These are phyloP conservation scores for Clarireedia hainanense DNA, from an alignment of 2,329 filamentous ascomycete genomes.

Conservation along the genomic window DNA sequence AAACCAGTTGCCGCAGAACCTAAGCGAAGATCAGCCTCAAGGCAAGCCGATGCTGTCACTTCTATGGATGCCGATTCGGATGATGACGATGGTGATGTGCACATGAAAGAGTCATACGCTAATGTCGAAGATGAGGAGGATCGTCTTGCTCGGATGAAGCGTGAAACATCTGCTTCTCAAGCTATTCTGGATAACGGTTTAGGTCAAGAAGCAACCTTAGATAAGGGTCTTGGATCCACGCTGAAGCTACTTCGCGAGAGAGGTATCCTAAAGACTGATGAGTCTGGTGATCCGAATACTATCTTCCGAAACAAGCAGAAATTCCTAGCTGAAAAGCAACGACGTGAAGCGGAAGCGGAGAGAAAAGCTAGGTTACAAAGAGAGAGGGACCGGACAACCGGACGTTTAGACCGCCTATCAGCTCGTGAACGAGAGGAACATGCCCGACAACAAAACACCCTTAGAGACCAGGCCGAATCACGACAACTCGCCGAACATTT, in stretches of 20 bases:
- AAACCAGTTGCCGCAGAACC: conserved; percentile 52
- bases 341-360: conserved; percentile 74
- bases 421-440: conserved; percentile 87
- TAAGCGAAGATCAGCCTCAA: conserved; percentile 30
- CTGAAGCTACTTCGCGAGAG: conserved; percentile 78
- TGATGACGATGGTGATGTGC: conserved; percentile 35
- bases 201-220: conserved; percentile 76
- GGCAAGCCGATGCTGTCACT: conserved; percentile 34
- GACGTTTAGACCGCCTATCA: conserved; percentile 80
- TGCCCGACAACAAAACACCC: conserved; percentile 78
- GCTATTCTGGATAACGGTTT: conserved; percentile 62
- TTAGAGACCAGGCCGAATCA: conserved; percentile 78
- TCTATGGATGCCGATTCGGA: conserved; percentile 38
- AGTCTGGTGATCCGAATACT: conserved; percentile 56
- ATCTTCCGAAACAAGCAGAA: conserved; percentile 63
- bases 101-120: conserved; percentile 30
- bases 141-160: conserved; percentile 40
- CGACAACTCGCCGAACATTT: conserved; percentile 79
- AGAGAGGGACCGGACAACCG: conserved; percentile 78
- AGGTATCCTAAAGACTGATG: conserved; percentile 63
- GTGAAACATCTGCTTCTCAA: conserved; percentile 39
- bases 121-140: conserved; percentile 38
- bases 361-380: conserved; percentile 71
- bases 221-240: conserved; percentile 71
- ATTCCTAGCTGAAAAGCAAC: conserved; percentile 72